Percentiles rank a stretch among this genome's conserved stretches.
Evolutionary conservation across 208 protist species (phyloP).

Genomic region (Leptomonas pyrrhocoris): DNA sequence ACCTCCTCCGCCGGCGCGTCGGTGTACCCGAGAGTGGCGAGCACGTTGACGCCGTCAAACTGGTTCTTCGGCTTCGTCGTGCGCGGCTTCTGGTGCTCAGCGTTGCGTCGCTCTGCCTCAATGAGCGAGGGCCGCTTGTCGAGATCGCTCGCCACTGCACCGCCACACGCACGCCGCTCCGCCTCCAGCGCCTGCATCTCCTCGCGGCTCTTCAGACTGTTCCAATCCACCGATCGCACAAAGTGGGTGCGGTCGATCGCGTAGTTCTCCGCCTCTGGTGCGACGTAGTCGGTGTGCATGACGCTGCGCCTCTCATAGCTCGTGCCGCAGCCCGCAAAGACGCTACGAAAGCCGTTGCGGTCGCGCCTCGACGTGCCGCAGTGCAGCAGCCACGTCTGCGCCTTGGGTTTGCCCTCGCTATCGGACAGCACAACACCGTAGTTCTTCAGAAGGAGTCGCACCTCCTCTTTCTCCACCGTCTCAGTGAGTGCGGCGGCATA

Average conservation of each 20-base stretch:
- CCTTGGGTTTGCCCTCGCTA: constrained; percentile 53
- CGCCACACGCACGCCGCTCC: constrained; percentile 20
- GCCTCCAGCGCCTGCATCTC: constrained; percentile 38
- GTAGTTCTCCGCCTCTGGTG: constrained; percentile 59
- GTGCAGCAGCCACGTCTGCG: constrained; percentile 70
- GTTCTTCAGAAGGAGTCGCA: constrained; percentile 60
- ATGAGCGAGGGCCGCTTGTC: constrained; percentile 29
- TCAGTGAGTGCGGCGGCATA: constrained; percentile 40
- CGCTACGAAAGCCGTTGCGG: constrained; percentile 66
- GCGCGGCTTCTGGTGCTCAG: constrained; percentile 25
- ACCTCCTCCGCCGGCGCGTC: constrained; percentile 54
- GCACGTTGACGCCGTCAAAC: constrained; percentile 79
- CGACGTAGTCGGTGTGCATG: constrained; percentile 67
- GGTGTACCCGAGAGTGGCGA: constrained; percentile 61
- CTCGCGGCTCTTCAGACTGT: constrained; percentile 48
- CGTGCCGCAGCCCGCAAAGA: constrained; percentile 79
- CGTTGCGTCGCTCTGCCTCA: constrained; percentile 25
- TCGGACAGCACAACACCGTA: constrained; percentile 64
- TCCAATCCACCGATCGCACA: constrained; percentile 71
- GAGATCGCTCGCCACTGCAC: constrained; percentile 2
- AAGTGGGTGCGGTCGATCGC: constrained; percentile 68
- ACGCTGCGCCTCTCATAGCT: constrained; percentile 54
- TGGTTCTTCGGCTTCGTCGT: constrained; percentile 84
- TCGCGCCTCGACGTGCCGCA: constrained; percentile 39
- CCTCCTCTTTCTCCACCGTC: constrained; percentile 53